Evolutionary conservation across 2,329 filamentous ascomycete genomes (phyloP).

Genomic region (Pseudogymnoascus sp.): DNA sequence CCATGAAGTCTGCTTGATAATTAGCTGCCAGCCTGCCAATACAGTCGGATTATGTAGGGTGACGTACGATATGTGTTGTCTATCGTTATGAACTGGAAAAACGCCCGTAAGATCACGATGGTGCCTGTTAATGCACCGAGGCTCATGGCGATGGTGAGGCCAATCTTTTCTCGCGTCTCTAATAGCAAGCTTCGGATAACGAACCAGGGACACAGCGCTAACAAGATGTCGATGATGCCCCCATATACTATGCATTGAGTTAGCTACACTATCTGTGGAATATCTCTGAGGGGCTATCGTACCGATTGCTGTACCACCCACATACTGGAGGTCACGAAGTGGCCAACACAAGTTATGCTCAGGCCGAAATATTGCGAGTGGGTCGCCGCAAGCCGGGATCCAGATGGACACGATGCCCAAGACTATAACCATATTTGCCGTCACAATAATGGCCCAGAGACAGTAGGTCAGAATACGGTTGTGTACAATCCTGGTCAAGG

Average conservation of each 20-base stretch:
- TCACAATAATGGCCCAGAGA: not conserved
- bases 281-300: not conserved
- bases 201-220: not conserved
- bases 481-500: not conserved
- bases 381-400: not conserved
- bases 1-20: not conserved
- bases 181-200: not conserved
- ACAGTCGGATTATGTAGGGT: not conserved
- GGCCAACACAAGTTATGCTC: not conserved
- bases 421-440: not conserved
- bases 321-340: not conserved
- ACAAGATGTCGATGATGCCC: not conserved
- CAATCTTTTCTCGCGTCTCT: not conserved
- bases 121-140: not conserved
- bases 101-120: not conserved
- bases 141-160: not conserved
- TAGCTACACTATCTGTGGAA: not conserved
- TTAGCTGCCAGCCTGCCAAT: not conserved
- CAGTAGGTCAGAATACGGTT: not conserved
- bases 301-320: not conserved
- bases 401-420: not conserved
- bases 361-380: not conserved
- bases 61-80: not conserved
- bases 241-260: not conserved
- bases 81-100: not conserved